Evolutionary conservation across 2,329 filamentous ascomycete genomes (phyloP).

Genomic region (Fusarium brachygibbosum): DNA sequence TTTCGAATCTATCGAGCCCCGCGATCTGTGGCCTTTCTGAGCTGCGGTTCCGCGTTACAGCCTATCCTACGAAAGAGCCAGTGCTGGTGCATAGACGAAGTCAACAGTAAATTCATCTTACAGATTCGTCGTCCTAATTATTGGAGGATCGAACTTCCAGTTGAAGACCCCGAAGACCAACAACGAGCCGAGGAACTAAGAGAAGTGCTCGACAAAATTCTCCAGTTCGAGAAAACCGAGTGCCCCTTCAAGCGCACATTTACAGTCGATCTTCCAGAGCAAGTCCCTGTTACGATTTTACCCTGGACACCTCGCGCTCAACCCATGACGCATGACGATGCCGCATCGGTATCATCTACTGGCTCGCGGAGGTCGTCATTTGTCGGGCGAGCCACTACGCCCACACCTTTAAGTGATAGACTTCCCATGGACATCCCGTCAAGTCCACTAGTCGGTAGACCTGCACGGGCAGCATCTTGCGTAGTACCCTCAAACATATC

Average conservation of each 20-base stretch:
- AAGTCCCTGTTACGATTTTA: conserved; percentile 74
- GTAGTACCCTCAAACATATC: conserved; percentile 23
- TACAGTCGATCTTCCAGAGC: conserved; percentile 78
- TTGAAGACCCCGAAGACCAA: conserved; percentile 62
- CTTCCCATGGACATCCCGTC: conserved; percentile 19
- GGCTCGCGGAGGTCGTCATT: conserved; percentile 39
- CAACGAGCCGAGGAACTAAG: conserved; percentile 76
- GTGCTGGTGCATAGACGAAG: conserved; percentile 92
- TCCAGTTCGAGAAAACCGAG: conserved; percentile 88
- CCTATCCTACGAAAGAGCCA: conserved; percentile 91
- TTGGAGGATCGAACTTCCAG: conserved; percentile 89
- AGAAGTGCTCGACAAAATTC: conserved; percentile 75
- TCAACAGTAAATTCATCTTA: conserved; percentile 84
- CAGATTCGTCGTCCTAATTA: conserved; percentile 86
- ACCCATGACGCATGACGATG: conserved; percentile 26
- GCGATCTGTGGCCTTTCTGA: conserved; percentile 88
- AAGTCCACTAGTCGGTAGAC: conserved; percentile 23
- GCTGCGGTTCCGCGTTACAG: conserved; percentile 85
- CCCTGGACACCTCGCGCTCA: conserved; percentile 71
- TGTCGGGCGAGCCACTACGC: conserved; percentile 31
- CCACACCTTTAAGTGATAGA: conserved; percentile 23
- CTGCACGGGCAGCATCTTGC: conserved; percentile 21
- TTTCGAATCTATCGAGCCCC: conserved; percentile 89
- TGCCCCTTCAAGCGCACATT: conserved; percentile 88
- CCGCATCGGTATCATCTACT: conserved; percentile 16